These are phyloP conservation scores for Alloteropsis semialata DNA, from an alignment of 176 grass and related monocot species.

Conservation along the genomic window DNA sequence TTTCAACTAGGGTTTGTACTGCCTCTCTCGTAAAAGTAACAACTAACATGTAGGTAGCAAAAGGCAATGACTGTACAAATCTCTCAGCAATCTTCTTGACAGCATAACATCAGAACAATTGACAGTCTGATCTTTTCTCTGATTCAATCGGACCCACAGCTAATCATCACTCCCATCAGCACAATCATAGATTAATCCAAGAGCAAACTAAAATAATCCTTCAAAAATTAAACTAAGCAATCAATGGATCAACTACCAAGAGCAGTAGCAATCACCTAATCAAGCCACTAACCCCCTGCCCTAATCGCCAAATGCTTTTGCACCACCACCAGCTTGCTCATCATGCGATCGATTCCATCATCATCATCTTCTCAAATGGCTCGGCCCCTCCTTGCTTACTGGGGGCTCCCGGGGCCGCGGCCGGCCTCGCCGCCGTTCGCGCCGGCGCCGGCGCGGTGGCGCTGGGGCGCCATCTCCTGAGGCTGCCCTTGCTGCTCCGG, in stretches of 20 bases:
- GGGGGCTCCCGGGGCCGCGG: conserved; percentile 44
- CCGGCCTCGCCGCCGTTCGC: conserved; percentile 41
- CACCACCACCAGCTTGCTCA: conserved; percentile 6
- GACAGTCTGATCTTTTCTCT: conserved; percentile 10
- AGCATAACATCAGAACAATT: conserved; percentile 16
- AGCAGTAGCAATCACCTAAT: conserved; percentile 49
- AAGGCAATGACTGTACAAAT: conserved; percentile 9
- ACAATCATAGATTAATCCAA: conserved; percentile 48
- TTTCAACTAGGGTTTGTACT: background rate
- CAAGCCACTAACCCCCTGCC: conserved; percentile 28
- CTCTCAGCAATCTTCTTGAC: conserved; percentile 4
- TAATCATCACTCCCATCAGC: conserved; percentile 50
- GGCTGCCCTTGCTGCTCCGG: background rate
- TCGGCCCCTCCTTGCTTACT: conserved; percentile 17
- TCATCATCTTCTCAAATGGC: background rate
- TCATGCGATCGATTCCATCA: background rate
- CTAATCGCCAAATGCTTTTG: conserved; percentile 28
- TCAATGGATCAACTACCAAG: conserved; percentile 37
- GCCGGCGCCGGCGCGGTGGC: conserved; percentile 24
- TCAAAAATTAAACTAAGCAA: conserved; percentile 49
- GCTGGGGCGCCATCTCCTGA: conserved; percentile 28
- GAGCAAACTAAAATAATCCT: conserved; percentile 39
- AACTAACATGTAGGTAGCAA: background rate
- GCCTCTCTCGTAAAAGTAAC: background rate
- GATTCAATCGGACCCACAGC: conserved; percentile 31